Conservation (phyloP, 106 monocot genomes). For the Dactylorhiza incarnata region DNA sequence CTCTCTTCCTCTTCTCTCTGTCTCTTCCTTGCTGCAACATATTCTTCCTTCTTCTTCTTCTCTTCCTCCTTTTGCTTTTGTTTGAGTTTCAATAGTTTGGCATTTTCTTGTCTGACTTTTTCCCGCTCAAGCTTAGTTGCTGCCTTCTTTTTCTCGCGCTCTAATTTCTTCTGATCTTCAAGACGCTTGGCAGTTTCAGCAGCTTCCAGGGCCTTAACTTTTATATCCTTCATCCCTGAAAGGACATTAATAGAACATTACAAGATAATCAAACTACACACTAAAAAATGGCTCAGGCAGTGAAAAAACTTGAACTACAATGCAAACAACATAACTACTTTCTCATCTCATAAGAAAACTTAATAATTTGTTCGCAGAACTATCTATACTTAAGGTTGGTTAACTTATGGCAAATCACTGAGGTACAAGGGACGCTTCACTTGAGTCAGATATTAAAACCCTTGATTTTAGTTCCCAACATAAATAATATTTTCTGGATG, state of each 20-base stretch:
- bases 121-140: slow-evolving; percentile 55
- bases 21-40: slow-evolving; percentile 69
- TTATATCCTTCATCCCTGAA: slow-evolving; percentile 78
- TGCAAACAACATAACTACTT: not conserved
- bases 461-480: not conserved
- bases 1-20: slow-evolving; percentile 78
- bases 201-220: slow-evolving; percentile 84
- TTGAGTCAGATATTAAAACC: not conserved
- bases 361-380: not conserved
- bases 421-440: not conserved
- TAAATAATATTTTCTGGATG: not conserved
- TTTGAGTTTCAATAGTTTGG: slow-evolving; percentile 40
- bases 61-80: slow-evolving; percentile 66
- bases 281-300: not conserved
- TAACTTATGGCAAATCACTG: not conserved
- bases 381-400: not conserved
- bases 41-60: slow-evolving; percentile 58
- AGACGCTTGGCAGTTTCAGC: slow-evolving; percentile 80
- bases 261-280: slow-evolving; percentile 1
- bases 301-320: not conserved
- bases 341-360: not conserved
- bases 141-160: slow-evolving; percentile 73
- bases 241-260: not conserved
- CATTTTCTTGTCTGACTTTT: slow-evolving; percentile 61
- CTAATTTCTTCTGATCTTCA: slow-evolving; percentile 66